Evolutionary conservation across 305 asterid genomes (phyloP).

Genomic region (Caryopteris hybrid): DNA sequence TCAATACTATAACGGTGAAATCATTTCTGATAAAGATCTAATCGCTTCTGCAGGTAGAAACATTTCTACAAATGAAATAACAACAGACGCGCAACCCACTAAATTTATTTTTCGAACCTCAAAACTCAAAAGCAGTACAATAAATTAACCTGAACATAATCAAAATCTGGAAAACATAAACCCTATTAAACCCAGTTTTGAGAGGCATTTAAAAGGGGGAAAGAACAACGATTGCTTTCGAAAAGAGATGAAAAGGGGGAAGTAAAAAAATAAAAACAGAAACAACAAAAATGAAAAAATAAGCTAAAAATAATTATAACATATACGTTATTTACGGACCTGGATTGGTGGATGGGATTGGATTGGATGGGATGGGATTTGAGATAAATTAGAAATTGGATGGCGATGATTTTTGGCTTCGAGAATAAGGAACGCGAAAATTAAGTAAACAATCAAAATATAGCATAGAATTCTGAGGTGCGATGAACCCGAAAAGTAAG

Average conservation of each 20-base stretch:
- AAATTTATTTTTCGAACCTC: not conserved
- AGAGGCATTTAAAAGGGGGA: constrained; percentile 5
- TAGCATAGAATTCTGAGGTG: constrained; percentile 8
- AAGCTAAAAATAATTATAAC: not conserved
- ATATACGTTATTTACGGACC: constrained; percentile 27
- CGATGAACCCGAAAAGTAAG: constrained; percentile 17
- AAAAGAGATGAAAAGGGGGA: not conserved
- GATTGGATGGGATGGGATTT: no score
- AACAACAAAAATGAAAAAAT: not conserved
- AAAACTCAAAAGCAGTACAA: constrained; percentile 16
- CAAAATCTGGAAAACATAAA: constrained; percentile 28
- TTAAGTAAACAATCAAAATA: constrained; percentile 16
- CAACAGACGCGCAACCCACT: constrained; percentile 10
- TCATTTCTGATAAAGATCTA: not conserved
- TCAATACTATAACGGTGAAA: not conserved
- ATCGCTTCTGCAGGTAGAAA: constrained; percentile 2
- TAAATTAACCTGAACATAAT: constrained; percentile 46
- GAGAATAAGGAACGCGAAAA: constrained; percentile 26
- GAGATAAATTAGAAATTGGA: constrained; percentile 28
- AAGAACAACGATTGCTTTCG: constrained; percentile 1
- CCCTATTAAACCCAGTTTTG: constrained; percentile 27
- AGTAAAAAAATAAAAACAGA: not conserved
- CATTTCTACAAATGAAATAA: not conserved
- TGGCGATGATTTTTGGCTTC: constrained; percentile 28
- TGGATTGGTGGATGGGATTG: constrained; percentile 35